Evolutionary conservation across 1,284 basidiomycete genomes (phyloP), one percentile per base, ranked within the genome.

Genomic region (Boletellus sp.): DNA sequence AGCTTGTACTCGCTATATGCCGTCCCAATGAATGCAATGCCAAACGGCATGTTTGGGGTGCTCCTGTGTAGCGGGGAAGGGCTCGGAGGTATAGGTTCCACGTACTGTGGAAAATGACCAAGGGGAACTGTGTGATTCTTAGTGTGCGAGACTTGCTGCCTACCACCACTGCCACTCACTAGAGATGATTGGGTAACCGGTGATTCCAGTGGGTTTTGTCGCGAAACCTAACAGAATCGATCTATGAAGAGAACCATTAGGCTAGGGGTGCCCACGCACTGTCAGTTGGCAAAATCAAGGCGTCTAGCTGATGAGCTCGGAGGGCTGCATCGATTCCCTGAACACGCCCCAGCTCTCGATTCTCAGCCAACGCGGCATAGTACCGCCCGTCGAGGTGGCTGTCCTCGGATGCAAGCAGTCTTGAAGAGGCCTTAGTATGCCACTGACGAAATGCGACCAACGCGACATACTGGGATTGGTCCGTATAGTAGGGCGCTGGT

Each of bases 1-100:
- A 82, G 66, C 47, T 74, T 61, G 51, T 72, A 74, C 54, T 82
- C 80, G 62, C 73, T 76, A 59, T 72, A 80, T 13, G 77, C 76
- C 8, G 74, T 74, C 10, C 78, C 77, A n/a, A 78, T 62, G 61
- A 82, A 81, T 32, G 72, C 64, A 21, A 82, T 62, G 4, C 81
- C 80, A 43, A 80, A 78, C 1, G 80, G 80, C 51, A 73, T 60
- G 26, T 75, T 75, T n/a, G 77, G 75, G 1, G 70, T 68, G 35
- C 45, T 33, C 16, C 56, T 63, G 36, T 63, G 51, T n/a, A 74
- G 59, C 10, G 65, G 65, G 18, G 37, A 41, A 7, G 65, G 54
- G 11, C 65, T 64, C 5, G 65, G 51, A 19, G 68, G 60, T 12
- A 62, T 57, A 42, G 48, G 56, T 19, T 52, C 46, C 15, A 42